Evolutionary conservation across 805 yeast species (phyloP).

Genomic region (Saturnispora sanitii): DNA sequence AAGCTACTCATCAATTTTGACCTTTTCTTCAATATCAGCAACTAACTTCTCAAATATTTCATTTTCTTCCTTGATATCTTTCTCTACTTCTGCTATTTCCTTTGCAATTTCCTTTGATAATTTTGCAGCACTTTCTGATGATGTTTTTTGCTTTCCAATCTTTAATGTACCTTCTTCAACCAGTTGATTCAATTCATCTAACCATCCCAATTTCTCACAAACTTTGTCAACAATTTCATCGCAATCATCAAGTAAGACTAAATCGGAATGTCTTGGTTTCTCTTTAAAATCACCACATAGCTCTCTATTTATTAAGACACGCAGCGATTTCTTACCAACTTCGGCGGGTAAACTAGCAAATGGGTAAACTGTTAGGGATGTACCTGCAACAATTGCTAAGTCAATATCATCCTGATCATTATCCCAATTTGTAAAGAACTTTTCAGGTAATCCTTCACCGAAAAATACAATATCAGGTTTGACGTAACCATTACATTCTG

Average conservation of each 20-base stretch:
- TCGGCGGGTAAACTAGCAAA: slow-evolving; percentile 78
- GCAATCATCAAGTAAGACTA: slow-evolving; percentile 50
- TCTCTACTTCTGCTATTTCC: slow-evolving; percentile 2
- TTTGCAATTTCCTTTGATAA: slow-evolving; percentile 11
- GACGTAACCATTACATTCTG: slow-evolving; percentile 60
- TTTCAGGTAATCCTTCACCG: slow-evolving; percentile 75
- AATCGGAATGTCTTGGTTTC: slow-evolving; percentile 48
- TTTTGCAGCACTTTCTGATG: background rate
- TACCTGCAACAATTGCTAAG: slow-evolving; percentile 83
- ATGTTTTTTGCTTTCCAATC: slow-evolving; percentile 7
- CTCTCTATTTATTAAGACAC: slow-evolving; percentile 70
- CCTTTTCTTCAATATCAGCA: slow-evolving; percentile 9
- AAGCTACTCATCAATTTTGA: background rate
- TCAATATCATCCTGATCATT: slow-evolving; percentile 42
- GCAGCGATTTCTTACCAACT: slow-evolving; percentile 34
- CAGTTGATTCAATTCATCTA: slow-evolving; percentile 38
- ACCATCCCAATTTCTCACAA: slow-evolving; percentile 56
- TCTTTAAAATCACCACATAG: slow-evolving; percentile 61
- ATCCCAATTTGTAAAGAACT: slow-evolving; percentile 65
- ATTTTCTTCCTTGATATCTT: background rate
- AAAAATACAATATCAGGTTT: slow-evolving; percentile 94
- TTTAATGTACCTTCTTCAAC: slow-evolving; percentile 21
- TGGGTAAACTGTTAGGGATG: slow-evolving; percentile 83
- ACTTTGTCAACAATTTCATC: slow-evolving; percentile 53
- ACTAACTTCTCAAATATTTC: slow-evolving; percentile 8